Evolutionary conservation across 2,329 filamentous ascomycete species (phyloP).

Genomic region (Alternaria sp.): DNA sequence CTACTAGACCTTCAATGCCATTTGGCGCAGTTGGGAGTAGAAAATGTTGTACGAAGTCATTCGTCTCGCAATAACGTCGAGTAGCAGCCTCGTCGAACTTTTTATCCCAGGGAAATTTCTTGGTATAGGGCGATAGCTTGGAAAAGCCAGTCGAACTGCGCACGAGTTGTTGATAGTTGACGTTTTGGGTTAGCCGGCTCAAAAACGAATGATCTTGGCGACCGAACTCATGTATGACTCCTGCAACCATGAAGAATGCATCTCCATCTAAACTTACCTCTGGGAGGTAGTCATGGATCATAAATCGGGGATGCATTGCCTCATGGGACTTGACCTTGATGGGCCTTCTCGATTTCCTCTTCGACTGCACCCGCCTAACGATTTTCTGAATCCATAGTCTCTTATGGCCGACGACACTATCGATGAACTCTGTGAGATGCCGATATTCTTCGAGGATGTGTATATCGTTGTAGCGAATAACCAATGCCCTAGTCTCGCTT

Average conservation of each 20-base stretch:
- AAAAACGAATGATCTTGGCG: neutral
- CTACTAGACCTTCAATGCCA: neutral
- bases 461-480: conserved; percentile 6
- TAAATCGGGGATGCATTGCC: neutral
- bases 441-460: neutral
- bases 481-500: conserved; percentile 5
- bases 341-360: no score
- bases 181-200: neutral
- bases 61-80: neutral
- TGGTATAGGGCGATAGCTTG: neutral
- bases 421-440: neutral
- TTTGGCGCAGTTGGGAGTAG: neutral
- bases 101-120: neutral
- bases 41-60: neutral
- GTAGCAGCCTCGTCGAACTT: neutral
- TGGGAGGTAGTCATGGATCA: neutral
- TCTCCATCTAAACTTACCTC: neutral
- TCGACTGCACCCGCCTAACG: no score
- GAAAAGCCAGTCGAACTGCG: neutral
- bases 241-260: neutral
- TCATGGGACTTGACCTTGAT: neutral
- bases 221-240: neutral
- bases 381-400: neutral
- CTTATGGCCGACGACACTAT: neutral
- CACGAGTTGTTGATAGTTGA: neutral